Conservation (phyloP, 306 rosid species). For the Malus orientalis region DNA sequence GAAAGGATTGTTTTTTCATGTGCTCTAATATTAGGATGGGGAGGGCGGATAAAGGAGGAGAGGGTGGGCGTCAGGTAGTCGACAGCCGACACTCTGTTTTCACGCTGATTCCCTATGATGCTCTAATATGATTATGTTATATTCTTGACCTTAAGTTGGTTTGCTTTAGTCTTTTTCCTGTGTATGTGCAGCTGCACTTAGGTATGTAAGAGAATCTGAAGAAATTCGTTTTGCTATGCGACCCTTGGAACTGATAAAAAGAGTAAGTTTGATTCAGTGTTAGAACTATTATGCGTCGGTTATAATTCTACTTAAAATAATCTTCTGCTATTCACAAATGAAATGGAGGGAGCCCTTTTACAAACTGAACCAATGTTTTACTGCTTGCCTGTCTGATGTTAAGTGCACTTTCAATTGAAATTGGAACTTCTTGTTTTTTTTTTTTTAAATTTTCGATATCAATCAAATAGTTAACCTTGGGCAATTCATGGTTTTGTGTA, state of each 20-base stretch:
- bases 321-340: not conserved
- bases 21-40: not conserved
- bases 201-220: constrained; percentile 66
- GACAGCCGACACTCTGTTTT: no score
- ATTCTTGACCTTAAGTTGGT: not conserved
- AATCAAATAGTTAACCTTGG: not conserved
- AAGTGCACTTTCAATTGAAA: not conserved
- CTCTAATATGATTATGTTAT: not conserved
- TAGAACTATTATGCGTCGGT: not conserved
- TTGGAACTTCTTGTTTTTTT: not conserved
- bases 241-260: constrained; percentile 81
- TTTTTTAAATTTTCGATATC: not conserved
- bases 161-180: not conserved
- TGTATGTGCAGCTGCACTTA: constrained; percentile 42
- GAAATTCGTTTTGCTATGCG: constrained; percentile 83
- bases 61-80: no score
- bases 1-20: not conserved
- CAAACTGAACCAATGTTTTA: not conserved
- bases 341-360: not conserved
- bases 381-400: not conserved
- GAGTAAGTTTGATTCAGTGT: constrained; percentile 51
- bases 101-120: not conserved
- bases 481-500: not conserved
- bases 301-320: not conserved
- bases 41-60: no score